phyloP scores from a whole-genome alignment of 257 asterid genomes.

The Primulina eburnea region DNA sequence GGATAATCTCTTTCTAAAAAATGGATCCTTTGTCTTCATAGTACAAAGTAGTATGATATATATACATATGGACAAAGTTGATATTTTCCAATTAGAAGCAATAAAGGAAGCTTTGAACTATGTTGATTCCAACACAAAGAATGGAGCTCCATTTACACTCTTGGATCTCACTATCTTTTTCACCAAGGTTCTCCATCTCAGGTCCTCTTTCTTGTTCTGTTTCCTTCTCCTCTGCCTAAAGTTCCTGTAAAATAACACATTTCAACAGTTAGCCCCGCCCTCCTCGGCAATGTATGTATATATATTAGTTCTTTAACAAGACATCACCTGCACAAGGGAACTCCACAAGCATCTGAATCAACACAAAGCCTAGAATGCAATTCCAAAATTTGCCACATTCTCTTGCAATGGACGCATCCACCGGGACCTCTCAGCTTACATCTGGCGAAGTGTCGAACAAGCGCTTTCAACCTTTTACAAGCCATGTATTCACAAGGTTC shows the following conservation, averaged over 20 bases:
- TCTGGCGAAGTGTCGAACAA: slow-evolving; percentile 74
- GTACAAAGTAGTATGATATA: neutral
- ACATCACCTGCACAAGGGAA: slow-evolving; percentile 75
- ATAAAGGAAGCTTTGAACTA: slow-evolving; percentile 15
- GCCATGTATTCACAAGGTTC: slow-evolving; percentile 65
- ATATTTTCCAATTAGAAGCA: too few relatives aligned
- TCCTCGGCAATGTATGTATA: too few relatives aligned
- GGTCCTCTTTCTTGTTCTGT: slow-evolving; percentile 66
- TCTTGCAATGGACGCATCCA: slow-evolving; percentile 82
- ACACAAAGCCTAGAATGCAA: slow-evolving; percentile 81
- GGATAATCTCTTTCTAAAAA: too few relatives aligned
- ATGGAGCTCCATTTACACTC: slow-evolving; percentile 77
- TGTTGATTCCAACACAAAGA: slow-evolving; percentile 54
- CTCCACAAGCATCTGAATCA: slow-evolving; percentile 51
- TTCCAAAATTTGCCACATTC: slow-evolving; percentile 82
- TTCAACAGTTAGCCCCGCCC: neutral
- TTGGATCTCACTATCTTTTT: slow-evolving; percentile 79
- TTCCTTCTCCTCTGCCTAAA: slow-evolving; percentile 55
- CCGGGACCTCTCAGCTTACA: slow-evolving; percentile 68
- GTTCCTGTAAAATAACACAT: slow-evolving; percentile 35
- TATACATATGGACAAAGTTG: neutral
- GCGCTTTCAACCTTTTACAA: slow-evolving; percentile 65
- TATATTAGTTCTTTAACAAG: neutral
- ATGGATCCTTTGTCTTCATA: neutral
- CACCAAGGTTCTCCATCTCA: slow-evolving; percentile 77